Conservation (phyloP, 2,329 filamentous ascomycete genomes). For the Cryphonectria radicalis region DNA sequence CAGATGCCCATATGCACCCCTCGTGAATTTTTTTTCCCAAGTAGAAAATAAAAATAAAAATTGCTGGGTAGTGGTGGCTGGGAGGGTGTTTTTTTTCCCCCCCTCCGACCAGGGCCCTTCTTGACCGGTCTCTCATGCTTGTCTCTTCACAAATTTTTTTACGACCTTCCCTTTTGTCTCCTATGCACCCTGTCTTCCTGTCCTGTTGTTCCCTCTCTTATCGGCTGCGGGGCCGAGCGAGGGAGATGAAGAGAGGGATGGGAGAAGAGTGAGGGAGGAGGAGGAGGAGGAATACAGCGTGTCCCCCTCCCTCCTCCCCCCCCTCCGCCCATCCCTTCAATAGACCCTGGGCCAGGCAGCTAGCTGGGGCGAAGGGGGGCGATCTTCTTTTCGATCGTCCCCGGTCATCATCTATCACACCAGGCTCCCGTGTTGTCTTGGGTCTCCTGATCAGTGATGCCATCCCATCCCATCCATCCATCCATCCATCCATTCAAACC, state of each 20-base stretch:
- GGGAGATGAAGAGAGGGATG: neutral
- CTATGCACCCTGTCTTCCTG: neutral
- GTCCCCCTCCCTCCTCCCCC: too few relatives aligned
- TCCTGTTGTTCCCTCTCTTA: neutral
- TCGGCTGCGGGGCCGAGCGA: neutral
- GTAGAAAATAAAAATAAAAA: neutral
- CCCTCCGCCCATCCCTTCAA: too few relatives aligned
- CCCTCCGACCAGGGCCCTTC: neutral
- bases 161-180: slow-evolving; percentile 13
- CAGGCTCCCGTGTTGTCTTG: slow-evolving; percentile 2
- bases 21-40: neutral
- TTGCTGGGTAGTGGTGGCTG: neutral
- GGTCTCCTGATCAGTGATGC: slow-evolving; percentile 3
- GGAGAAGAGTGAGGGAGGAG: neutral
- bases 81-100: neutral
- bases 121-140: neutral
- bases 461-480: neutral
- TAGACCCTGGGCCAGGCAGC: neutral
- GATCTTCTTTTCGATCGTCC: neutral
- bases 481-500: too few relatives aligned
- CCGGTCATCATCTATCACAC: neutral
- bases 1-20: neutral
- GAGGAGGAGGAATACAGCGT: neutral
- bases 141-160: neutral
- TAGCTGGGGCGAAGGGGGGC: neutral